A percentile compares a stretch with the other conserved stretches of the same genome.
Evolutionary conservation across 176 grass and related monocot species (phyloP).

Genomic region (Thalia dealbata): DNA sequence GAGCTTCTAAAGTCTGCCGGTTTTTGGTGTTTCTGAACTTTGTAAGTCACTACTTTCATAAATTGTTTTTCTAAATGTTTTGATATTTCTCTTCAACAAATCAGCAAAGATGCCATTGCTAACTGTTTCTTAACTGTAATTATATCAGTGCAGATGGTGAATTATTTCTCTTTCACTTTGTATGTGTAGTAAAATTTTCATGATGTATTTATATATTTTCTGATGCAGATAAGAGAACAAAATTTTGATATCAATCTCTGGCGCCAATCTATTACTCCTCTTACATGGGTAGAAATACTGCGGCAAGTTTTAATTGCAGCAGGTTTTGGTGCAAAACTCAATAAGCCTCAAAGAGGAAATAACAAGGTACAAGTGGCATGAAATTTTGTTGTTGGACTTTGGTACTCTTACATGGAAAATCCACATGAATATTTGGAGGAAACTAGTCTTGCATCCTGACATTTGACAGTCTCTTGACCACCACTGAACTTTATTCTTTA

Average conservation of each 20-base stretch:
- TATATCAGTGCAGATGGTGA: no score
- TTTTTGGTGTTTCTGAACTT: constrained; percentile 72
- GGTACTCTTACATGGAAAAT: neutral
- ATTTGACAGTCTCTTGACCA: neutral
- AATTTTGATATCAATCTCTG: constrained; percentile 66
- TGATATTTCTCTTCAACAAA: neutral
- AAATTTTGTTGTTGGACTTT: neutral
- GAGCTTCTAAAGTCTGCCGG: constrained; percentile 78
- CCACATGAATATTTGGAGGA: neutral
- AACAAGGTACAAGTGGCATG: constrained; percentile 45
- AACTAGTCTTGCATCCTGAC: neutral
- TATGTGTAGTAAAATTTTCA: neutral
- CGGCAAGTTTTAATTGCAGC: constrained; percentile 89
- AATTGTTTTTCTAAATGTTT: neutral
- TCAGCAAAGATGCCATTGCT: neutral
- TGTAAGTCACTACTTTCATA: constrained; percentile 43
- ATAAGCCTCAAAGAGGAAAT: constrained; percentile 46
- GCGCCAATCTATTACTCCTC: constrained; percentile 69
- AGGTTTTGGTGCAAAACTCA: constrained; percentile 67
- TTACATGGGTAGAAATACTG: constrained; percentile 97
- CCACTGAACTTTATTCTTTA: neutral
- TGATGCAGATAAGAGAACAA: constrained; percentile 80
- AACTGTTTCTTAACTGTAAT: neutral
- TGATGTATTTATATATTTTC: constrained; percentile 9
- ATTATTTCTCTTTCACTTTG: neutral